Base-by-base conservation (phyloP, 192 early-diverging fungal species). In the Umbelopsis sp. region DNA sequence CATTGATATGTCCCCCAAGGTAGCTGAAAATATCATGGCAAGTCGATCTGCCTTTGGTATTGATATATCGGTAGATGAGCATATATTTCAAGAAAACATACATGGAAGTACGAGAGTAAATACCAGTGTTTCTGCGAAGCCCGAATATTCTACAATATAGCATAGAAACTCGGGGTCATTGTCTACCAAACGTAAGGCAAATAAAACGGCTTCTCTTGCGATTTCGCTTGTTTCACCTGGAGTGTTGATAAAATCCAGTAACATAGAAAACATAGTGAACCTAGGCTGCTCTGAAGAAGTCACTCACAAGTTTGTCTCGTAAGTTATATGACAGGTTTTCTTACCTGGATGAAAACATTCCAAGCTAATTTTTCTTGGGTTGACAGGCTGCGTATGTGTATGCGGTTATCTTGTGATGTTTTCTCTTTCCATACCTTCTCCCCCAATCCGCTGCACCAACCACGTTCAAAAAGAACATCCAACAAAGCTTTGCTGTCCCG, bases 221-320 rank as follows among this genome's bases (percentile, higher is more conserved):
- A 75, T 75, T 33, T 79, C 74, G 55, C 78, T 74, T 2, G 78
- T 79, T 72, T 79, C 78, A n/a, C 78, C 78, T 45, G 78, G 78
- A 49, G 75, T 70, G 37, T 75, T 75, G 69, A 79, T 74, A 49
- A 70, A 79, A 33, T 79, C 78, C 55, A 79, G 72, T 22, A 79
- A 47, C 46, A 68, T 64, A 11, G 66, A 72, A 50, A 79, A 79
- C 78, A 79, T 79, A 23, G 72, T 74, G 67, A 79, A 79, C 3
- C 78, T 66, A 45, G 78, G 78, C 78, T 53, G 71, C 15, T 71
- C 12, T 13, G 18, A 16, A 20, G 48, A 30, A 49, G 48, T 49
- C 18, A 49, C 15, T 21, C 4, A 13, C 9, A 18, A 20, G 2
- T 13, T 2, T 20, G 5, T 6, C 48, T 20, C 4, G 1, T 49